Conservation (phyloP, 2,329 filamentous ascomycete species). For the Fusarium sp. region DNA sequence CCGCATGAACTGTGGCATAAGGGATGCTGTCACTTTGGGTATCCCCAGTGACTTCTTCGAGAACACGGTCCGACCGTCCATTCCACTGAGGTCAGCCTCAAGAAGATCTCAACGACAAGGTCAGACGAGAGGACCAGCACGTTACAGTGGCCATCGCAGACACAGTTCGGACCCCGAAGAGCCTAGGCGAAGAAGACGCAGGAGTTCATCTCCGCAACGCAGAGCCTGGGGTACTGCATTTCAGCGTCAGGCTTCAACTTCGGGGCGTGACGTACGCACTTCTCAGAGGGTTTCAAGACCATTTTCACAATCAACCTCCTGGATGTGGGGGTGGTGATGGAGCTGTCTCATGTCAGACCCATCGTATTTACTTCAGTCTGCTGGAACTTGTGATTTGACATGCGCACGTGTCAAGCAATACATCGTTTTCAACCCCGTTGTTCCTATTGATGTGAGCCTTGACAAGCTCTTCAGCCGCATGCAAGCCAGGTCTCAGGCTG, state of each 20-base stretch:
- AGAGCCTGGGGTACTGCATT: background rate
- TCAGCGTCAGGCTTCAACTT: background rate
- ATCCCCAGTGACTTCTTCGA: background rate
- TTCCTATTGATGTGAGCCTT: fast-evolving
- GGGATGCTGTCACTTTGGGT: background rate
- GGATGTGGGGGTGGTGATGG: background rate
- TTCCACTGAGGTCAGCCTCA: background rate
- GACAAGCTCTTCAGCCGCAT: background rate
- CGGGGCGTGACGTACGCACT: background rate
- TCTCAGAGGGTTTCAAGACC: background rate
- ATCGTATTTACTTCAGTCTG: background rate
- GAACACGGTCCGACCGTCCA: background rate
- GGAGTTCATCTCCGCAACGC: background rate
- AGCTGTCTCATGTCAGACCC: background rate
- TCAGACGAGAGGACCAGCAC: background rate
- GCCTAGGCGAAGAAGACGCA: background rate
- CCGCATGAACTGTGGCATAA: background rate
- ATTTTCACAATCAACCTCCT: background rate
- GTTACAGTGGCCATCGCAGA: background rate
- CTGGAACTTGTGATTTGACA: background rate
- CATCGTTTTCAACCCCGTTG: background rate
- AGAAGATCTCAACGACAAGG: background rate
- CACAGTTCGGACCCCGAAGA: background rate
- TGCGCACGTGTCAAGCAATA: background rate
- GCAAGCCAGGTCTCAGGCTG: background rate